Evolutionary conservation across 2,329 filamentous ascomycete genomes (phyloP).

Genomic region (Aspergillus awamori): DNA sequence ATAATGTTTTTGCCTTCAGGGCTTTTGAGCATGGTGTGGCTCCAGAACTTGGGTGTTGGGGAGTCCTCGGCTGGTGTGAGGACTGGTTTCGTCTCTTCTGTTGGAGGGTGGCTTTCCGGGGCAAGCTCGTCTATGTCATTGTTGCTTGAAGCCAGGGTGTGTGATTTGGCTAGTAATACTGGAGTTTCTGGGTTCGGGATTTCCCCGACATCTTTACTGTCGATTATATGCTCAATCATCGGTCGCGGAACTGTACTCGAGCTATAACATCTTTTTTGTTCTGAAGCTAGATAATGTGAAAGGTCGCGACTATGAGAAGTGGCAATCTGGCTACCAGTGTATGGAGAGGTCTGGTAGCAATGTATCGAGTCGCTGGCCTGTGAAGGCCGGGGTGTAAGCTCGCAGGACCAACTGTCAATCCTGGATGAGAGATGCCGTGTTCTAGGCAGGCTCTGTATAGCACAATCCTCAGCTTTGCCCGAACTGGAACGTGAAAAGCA

Average conservation of each 20-base stretch:
- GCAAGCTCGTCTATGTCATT: neutral
- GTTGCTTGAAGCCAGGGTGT: neutral
- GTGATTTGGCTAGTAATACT: neutral
- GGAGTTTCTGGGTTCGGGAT: neutral
- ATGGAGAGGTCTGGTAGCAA: neutral
- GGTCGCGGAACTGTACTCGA: neutral
- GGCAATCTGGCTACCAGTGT: neutral
- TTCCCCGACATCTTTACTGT: neutral
- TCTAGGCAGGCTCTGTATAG: neutral
- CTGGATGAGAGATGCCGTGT: neutral
- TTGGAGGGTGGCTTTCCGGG: neutral
- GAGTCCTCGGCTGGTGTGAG: neutral
- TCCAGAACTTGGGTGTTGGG: conserved; percentile 33
- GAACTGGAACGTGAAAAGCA: too few relatives aligned
- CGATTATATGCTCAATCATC: neutral
- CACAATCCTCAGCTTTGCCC: neutral
- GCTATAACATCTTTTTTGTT: conserved; percentile 4
- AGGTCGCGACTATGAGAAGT: neutral
- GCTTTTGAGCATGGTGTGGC: conserved; percentile 48
- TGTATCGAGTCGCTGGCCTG: neutral
- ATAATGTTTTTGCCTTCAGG: conserved; percentile 58
- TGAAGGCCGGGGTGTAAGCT: neutral
- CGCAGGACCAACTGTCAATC: neutral
- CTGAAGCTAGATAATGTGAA: neutral
- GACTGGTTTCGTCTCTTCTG: neutral